Evolutionary conservation across 805 yeast species (phyloP), one percentile per base, ranked within the genome.

Genomic region (Torulaspora maleeae): DNA sequence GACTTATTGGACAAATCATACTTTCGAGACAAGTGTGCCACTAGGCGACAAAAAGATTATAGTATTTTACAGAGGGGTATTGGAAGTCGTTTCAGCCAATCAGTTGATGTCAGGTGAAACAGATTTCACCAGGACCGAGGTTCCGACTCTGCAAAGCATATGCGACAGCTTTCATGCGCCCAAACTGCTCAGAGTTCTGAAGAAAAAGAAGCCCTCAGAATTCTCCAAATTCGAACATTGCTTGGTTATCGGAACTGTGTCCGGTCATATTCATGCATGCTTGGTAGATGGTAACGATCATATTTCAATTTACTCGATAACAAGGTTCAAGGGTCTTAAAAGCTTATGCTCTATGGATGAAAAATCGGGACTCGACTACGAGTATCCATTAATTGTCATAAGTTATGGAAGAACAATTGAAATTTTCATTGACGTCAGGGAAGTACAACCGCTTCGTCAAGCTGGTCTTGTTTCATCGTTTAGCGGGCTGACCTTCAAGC

Each of bases 91-190:
- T 2, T 55, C 61, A 7, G 61, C 63, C 2, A 58, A 55, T 34
- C 66, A 63, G 45, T 50, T 63, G 2, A 53, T 60, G 52, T 61
- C 66, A 1, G 67, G 66, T 1, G 65, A 63, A 35, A 50, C 58
- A 0, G 36, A 43, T 12, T 59, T 54, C 32, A 20, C 27, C 4
- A 38, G 32, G 2, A 44, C 48, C 8, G 45, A 51, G 10, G 20
- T 45, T 2, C 45, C 41, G 12, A 38, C 38, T 25, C 27, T 59
- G 16, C 53, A 37, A 34, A 58, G 56, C 4, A 44, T 57, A 4
- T 50, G 48, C 27, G 51, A 54, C 6, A 52, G 47, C 47, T 60
- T 59, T 41, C 29, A 43, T 15, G 60, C 60, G 6, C 55, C 56
- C 4, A 13, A 22, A 2, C 38, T 63, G 30, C 36, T 60, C 19